Evolutionary conservation across 371 early-diverging fungal genomes (phyloP), one percentile per base, ranked within the genome.

Genomic region (Sanchytrium tribonematis): DNA sequence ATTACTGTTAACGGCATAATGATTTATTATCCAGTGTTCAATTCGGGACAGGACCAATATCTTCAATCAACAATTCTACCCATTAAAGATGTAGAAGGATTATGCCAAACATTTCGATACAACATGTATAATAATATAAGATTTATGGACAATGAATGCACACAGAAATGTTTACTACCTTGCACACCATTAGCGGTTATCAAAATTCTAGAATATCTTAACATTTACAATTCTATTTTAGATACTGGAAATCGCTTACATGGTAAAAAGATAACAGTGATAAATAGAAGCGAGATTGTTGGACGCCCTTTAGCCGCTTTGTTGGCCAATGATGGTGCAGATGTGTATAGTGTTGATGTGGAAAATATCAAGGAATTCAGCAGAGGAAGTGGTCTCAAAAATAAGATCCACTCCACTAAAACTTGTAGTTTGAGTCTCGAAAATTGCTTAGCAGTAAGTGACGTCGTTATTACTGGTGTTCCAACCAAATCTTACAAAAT

Each of bases 281-380:
- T 96, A 70, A 96, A 96, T 80, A 87, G 97, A 32, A 86, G 86
- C 77, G 95, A 93, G 75, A 90, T 93, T 69, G 97, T 96, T 1
- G 97, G 97, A 29, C 89, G 93, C 68, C 97, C 97, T 30, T 79
- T 96, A 68, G 95, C 97, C n/a, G 93, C 94, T 17, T 80, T 96
- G 76, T 80, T 96, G 67, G 90, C 97, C 68, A 94, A 96, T 77
- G 97, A 96, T 73, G 95, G 95, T 68, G 97, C 95, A 72, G 89
- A 86, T 74, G 95, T 94, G 17, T 93, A 83, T 77, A 91, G 91
- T 1, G 86, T 92, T 31, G 97, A 96, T 75, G 85, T 91, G 69
- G 84, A 83, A 74, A 90, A 88, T 70, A 83, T 93, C 68, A 84
- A 89, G 75, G 81, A 88, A 73, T 92, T 91, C 76, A 83, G 85